These are phyloP conservation scores for Mallotus japonicus DNA, from an alignment of 441 rosid species.

Conservation along the genomic window DNA sequence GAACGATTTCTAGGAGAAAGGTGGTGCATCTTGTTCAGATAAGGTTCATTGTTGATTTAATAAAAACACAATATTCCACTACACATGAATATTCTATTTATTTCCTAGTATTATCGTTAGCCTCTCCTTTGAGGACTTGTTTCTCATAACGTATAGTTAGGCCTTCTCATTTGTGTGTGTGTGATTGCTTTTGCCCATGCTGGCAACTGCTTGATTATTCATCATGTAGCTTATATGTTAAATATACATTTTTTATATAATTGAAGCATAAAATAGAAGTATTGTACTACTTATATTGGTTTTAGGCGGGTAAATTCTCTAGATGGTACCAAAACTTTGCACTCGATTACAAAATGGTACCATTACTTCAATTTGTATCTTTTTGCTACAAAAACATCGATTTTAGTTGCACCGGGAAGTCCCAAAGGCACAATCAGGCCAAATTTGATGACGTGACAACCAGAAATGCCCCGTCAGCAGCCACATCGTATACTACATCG, in stretches of 20 bases:
- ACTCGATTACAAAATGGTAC: too few relatives aligned
- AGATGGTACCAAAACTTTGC: too few relatives aligned
- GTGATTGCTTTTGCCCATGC: not conserved
- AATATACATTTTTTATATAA: not conserved
- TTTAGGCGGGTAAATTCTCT: too few relatives aligned
- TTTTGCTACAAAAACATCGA: too few relatives aligned
- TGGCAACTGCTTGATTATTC: not conserved
- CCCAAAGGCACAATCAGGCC: too few relatives aligned
- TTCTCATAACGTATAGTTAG: not conserved
- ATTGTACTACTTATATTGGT: not conserved
- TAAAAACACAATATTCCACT: not conserved
- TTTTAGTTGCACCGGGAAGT: too few relatives aligned
- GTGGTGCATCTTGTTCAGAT: slow-evolving; percentile 38
- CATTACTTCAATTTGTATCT: too few relatives aligned
- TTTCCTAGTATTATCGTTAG: not conserved
- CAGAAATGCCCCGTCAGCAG: too few relatives aligned
- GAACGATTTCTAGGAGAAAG: slow-evolving; percentile 98
- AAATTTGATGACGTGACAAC: too few relatives aligned
- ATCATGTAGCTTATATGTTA: not conserved
- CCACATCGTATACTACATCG: too few relatives aligned
- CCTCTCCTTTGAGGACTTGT: slow-evolving; percentile 8
- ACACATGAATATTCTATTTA: not conserved
- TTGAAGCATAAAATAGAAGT: not conserved
- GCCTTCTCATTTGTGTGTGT: not conserved
- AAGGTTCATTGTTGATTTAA: not conserved